These are phyloP conservation scores for Puccinia novopanici DNA, from an alignment of 1,284 basidiomycete species.

Conservation along the genomic window DNA sequence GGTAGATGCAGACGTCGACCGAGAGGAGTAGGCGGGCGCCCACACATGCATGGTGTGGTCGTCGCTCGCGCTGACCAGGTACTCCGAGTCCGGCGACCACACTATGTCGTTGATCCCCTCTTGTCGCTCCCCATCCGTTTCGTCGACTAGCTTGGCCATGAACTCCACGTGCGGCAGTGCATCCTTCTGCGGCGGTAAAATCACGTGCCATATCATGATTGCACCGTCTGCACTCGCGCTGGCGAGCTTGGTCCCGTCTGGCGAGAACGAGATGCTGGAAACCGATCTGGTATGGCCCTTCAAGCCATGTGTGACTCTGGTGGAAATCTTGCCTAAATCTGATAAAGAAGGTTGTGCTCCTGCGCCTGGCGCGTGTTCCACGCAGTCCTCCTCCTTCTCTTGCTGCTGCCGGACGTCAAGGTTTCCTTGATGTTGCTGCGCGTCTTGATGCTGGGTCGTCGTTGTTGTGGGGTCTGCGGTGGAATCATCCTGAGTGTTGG, in stretches of 20 bases:
- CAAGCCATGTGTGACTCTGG: conserved; percentile 56
- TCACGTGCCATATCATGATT: conserved; percentile 56
- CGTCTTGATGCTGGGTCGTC: too few relatives aligned
- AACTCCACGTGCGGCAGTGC: background rate
- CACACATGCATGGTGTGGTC: conserved; percentile 82
- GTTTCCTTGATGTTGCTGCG: too few relatives aligned
- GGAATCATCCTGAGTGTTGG: too few relatives aligned
- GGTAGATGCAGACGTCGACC: conserved; percentile 61
- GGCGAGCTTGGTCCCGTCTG: conserved; percentile 60
- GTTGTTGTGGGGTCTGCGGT: too few relatives aligned
- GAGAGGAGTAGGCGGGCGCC: conserved; percentile 73
- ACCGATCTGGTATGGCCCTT: conserved; percentile 61
- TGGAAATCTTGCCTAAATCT: too few relatives aligned
- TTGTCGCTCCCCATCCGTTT: conserved; percentile 1
- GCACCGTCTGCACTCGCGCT: conserved; percentile 61
- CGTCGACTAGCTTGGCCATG: background rate
- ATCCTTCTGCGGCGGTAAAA: background rate
- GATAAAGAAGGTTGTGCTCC: too few relatives aligned
- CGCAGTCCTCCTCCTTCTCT: too few relatives aligned
- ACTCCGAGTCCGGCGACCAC: conserved; percentile 78
- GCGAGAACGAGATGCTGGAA: conserved; percentile 62
- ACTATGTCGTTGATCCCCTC: conserved; percentile 81
- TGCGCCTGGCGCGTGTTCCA: background rate
- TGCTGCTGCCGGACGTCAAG: too few relatives aligned
- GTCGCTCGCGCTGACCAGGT: conserved; percentile 84